A percentile compares a stretch with the other conserved stretches of the same genome.
These are phyloP conservation scores for Pseudocercospora crystallina DNA, from an alignment of 2,329 filamentous ascomycete species.

Conservation along the genomic window DNA sequence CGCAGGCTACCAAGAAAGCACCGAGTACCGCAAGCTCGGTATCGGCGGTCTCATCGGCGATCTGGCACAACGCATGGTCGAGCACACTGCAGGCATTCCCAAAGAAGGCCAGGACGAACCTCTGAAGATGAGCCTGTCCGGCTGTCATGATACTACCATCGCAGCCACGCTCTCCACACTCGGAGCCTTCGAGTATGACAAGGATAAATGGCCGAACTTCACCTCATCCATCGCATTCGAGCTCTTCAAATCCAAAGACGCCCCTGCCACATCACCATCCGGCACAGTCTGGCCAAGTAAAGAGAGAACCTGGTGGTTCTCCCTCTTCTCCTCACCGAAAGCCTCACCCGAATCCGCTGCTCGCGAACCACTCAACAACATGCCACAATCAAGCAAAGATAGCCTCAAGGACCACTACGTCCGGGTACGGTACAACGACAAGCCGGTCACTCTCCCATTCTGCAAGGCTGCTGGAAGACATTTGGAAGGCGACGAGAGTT, in stretches of 20 bases:
- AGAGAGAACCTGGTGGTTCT: constrained; percentile 30
- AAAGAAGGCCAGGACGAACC: constrained; percentile 44
- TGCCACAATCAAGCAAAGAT: constrained; percentile 59
- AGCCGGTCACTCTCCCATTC: constrained; percentile 75
- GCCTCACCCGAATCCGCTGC: constrained; percentile 15
- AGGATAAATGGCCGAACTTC: constrained; percentile 81
- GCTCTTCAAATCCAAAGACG: constrained; percentile 65
- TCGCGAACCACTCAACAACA: constrained; percentile 57
- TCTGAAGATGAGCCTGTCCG: constrained; percentile 75
- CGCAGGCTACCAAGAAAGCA: constrained; percentile 76
- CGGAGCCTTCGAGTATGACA: constrained; percentile 68
- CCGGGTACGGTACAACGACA: constrained; percentile 86
- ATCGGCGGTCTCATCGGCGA: constrained; percentile 86
- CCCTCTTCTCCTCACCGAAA: constrained; percentile 25
- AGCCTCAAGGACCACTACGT: constrained; percentile 78
- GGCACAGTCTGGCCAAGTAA: constrained; percentile 20
- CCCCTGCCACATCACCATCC: constrained; percentile 21
- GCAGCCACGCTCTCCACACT: constrained; percentile 75
- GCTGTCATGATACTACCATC: constrained; percentile 92
- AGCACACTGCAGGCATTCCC: constrained; percentile 39
- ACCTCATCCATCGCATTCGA: constrained; percentile 91
- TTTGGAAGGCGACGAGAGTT: constrained; percentile 78
- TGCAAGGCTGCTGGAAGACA: constrained; percentile 78
- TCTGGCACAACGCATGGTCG: constrained; percentile 59
- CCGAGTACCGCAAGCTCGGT: constrained; percentile 84